Base-by-base conservation (phyloP, 345 rosid species). In the sweet orange (Citrus sinensis) region DNA sequence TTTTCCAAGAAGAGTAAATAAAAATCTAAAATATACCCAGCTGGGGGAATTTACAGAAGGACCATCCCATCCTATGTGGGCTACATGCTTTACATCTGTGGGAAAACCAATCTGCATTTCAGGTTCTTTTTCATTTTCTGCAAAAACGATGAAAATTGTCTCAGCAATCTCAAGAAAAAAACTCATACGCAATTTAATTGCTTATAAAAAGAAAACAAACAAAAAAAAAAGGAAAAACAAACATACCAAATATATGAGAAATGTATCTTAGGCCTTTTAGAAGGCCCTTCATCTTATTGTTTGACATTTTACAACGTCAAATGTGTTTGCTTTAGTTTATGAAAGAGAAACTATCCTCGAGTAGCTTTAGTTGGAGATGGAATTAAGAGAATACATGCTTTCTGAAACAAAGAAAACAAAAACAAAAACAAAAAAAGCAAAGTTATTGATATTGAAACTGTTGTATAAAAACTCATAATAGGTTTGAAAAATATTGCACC, bases 11-110 rank as follows among this genome's bases (percentile, higher is more conserved):
- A 46, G 16, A 46, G 4, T 46, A 46, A 46, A 46, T 11, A 6
- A 61, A 58, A 20, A 10, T 49, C n/a, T 42, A 42, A 79, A 24
- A 73, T 68, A 8, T 89, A 91, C 95, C 92, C 92, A 90, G 80
- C 87, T 88, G 17, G 93, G 95, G 10, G 87, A 61, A 68, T 80
- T 80, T 35, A 86, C 81, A 19, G 92, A 78, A 9, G 92, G 90
- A 42, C 89, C 95, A 59, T 95, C 98, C 92, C 91, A 90, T 78
- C 99, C 98, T 56, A 95, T 95, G 73, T 95, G 98, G 34, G 98
- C 93, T 9, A 95, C 94, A 79, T 95, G 98, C 81, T 93, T 95
- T 81, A 95, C 98, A 70, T 95, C 97, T 8, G 98, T 95, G 60
- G 98, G 98, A 70, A 34, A 61, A 60, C 98, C 98, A 70, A 95